Evolutionary conservation across 1,284 basidiomycete genomes (phyloP).

Genomic region (Ustilago trichophora): DNA sequence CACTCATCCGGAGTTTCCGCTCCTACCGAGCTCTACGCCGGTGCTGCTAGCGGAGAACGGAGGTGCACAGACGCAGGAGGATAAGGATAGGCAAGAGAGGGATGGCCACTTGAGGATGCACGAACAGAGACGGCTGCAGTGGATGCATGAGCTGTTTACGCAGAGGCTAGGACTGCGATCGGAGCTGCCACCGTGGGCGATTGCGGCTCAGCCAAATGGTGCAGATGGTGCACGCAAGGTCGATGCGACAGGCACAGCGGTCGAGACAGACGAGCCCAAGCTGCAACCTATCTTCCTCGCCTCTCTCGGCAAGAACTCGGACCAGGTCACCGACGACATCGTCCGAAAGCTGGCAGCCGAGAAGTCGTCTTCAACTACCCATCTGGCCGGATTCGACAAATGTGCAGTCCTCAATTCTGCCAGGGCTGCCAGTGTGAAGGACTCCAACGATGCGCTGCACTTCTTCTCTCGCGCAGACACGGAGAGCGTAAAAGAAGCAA

Average conservation of each 20-base stretch:
- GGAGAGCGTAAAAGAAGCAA: constrained; percentile 13
- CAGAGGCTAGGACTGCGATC: constrained; percentile 28
- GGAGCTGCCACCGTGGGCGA: constrained; percentile 35
- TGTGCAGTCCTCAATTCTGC: constrained; percentile 12
- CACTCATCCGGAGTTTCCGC: constrained; percentile 74
- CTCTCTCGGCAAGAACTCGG: constrained; percentile 5
- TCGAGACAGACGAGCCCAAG: constrained; percentile 34
- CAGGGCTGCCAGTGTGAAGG: constrained; percentile 34
- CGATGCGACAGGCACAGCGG: constrained; percentile 6
- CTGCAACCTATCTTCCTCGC: constrained; percentile 36
- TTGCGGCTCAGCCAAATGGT: neutral
- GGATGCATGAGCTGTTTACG: constrained; percentile 30
- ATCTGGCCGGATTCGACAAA: constrained; percentile 13
- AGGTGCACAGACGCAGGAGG: constrained; percentile 3
- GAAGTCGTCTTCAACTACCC: neutral
- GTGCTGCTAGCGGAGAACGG: constrained; percentile 31
- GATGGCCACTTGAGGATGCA: constrained; percentile 24
- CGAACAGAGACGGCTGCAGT: constrained; percentile 28
- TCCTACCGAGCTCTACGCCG: constrained; percentile 60
- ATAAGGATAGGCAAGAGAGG: constrained; percentile 11
- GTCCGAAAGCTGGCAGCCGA: constrained; percentile 16
- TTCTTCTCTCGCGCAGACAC: constrained; percentile 67
- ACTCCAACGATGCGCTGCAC: constrained; percentile 74
- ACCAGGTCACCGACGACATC: constrained; percentile 1
- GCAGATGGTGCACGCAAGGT: neutral